Conservation (phyloP, 805 yeast species). For the Wickerhamomyces canadensis region DNA sequence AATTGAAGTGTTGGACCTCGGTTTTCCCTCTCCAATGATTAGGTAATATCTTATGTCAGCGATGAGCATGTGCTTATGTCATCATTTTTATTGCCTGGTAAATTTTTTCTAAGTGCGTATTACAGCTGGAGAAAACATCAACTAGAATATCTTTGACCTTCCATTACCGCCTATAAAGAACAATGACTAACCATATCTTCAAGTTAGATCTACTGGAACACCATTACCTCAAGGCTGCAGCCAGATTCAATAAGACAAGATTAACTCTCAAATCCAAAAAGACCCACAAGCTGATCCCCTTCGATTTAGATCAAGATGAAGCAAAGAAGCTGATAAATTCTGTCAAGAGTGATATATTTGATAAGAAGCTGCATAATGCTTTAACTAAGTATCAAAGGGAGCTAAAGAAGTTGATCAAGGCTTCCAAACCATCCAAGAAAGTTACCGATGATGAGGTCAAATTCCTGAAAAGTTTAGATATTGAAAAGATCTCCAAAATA, state of each 20-base stretch:
- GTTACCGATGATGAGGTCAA: conserved; percentile 8
- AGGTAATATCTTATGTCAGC: too few species aligned
- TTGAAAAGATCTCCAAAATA: conserved; percentile 20
- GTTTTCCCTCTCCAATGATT: too few species aligned
- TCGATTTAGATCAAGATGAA: conserved; percentile 22
- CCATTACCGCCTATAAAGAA: too few species aligned
- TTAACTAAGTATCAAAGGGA: conserved; percentile 35
- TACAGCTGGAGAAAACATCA: too few species aligned
- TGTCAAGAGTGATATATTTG: conserved; percentile 40
- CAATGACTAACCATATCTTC: conserved; percentile 3
- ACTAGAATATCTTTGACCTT: too few species aligned
- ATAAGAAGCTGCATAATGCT: conserved; percentile 44
- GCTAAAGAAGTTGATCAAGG: conserved; percentile 25
- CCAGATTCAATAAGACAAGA: conserved; percentile 8
- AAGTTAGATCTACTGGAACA: conserved; percentile 9
- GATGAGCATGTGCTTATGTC: too few species aligned
- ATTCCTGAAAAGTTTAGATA: conserved; percentile 20
- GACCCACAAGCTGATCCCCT: conserved; percentile 3
- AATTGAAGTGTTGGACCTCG: too few species aligned
- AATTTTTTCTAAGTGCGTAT: too few species aligned
- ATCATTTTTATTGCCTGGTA: too few species aligned
- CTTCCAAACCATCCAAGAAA: conserved; percentile 11
- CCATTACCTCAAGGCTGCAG: conserved; percentile 6
- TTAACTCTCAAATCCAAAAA: conserved; percentile 3
- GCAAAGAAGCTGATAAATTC: conserved; percentile 40